Percentiles rank a stretch among this genome's conserved stretches.
Conservation (phyloP, 768 basidiomycete species). For the Sistotremastrum suecicum region DNA sequence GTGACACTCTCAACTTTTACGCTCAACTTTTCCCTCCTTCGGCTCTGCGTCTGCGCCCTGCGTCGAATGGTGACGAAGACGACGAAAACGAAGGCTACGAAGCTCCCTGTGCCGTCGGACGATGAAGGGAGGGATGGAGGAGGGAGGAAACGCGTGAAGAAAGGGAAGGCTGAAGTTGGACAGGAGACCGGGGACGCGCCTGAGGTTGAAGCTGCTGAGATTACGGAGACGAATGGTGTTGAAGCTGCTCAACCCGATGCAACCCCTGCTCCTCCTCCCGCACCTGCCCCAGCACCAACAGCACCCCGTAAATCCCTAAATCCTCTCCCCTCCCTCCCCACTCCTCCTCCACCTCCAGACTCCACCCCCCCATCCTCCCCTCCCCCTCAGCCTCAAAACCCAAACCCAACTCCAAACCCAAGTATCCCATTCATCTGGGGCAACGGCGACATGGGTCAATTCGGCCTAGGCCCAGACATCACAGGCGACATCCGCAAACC, state of each 20-base stretch:
- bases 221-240: not conserved
- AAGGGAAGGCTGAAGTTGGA: not conserved
- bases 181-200: conserved; percentile 1
- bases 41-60: not conserved
- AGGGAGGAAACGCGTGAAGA: not conserved
- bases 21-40: too few species aligned
- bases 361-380: conserved; percentile 15
- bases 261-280: not conserved
- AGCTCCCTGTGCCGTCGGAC: conserved; percentile 1
- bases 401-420: too few species aligned
- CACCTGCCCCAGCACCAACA: not conserved
- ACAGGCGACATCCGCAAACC: conserved; percentile 27
- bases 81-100: not conserved
- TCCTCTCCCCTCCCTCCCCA: conserved; percentile 10
- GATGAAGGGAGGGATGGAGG: not conserved
- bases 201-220: not conserved
- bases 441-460: conserved; percentile 30
- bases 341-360: conserved; percentile 6
- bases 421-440: conserved; percentile 23
- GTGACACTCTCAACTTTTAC: too few species aligned
- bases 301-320: conserved; percentile 8
- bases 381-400: too few species aligned
- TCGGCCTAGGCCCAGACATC: conserved; percentile 26
- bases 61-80: conserved; percentile 1
- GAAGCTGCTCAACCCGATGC: not conserved